Evolutionary conservation across 306 rosid genomes (phyloP).

Genomic region (Trifolium dubium): DNA sequence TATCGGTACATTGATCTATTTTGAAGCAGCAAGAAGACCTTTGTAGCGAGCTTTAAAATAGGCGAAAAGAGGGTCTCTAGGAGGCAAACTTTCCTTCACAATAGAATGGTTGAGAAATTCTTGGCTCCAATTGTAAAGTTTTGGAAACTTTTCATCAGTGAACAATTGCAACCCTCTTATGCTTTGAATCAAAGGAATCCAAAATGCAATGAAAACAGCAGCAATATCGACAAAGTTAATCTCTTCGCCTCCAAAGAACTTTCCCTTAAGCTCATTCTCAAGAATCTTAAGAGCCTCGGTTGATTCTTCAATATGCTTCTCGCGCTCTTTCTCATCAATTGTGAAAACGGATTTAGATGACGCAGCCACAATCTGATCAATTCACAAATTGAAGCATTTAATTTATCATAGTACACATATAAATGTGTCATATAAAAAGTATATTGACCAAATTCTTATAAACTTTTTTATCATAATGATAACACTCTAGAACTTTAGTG

Average conservation of each 20-base stretch:
- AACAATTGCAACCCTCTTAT: slow-evolving; percentile 42
- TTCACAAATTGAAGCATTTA: too few species aligned
- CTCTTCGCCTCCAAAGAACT: slow-evolving; percentile 67
- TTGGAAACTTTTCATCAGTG: slow-evolving; percentile 48
- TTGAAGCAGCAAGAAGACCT: not conserved
- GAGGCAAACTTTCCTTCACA: slow-evolving; percentile 49
- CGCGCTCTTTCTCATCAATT: slow-evolving; percentile 4
- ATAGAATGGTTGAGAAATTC: slow-evolving; percentile 38
- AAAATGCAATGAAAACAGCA: slow-evolving; percentile 46
- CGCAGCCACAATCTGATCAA: not conserved
- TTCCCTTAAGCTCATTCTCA: slow-evolving; percentile 58
- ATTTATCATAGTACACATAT: too few species aligned
- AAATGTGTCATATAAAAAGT: too few species aligned
- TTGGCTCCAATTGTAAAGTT: slow-evolving; percentile 50
- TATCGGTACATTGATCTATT: not conserved
- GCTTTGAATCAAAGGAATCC: slow-evolving; percentile 50
- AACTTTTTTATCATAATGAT: too few species aligned
- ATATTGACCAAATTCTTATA: too few species aligned
- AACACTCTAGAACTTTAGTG: too few species aligned
- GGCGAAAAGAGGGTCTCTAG: slow-evolving; percentile 41
- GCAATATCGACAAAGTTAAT: slow-evolving; percentile 58
- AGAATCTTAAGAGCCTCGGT: slow-evolving; percentile 13
- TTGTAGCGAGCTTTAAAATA: not conserved
- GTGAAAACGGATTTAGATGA: not conserved
- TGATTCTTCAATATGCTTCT: not conserved